Percentiles rank a stretch among this genome's conserved stretches.
Conservation (phyloP, 345 rosid species). For the Salix caprea region DNA sequence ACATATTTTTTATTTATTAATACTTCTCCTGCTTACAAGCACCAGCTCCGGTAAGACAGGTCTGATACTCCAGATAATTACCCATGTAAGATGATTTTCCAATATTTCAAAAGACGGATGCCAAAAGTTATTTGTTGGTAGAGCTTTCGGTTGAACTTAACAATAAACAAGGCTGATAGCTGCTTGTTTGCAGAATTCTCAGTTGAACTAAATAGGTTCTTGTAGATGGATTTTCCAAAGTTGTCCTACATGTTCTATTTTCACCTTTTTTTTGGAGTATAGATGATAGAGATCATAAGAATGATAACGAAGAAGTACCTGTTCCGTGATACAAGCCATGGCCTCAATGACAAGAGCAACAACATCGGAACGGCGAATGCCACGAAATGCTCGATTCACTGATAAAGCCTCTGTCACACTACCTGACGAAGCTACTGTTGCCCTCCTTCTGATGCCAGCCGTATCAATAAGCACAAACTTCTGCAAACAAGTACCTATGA, state of each 20-base stretch:
- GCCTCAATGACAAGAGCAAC: slow-evolving; percentile 97
- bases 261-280: too few species aligned
- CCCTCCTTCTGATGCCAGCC: slow-evolving; percentile 92
- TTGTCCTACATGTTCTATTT: not conserved
- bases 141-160: too few species aligned
- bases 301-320: slow-evolving; percentile 42
- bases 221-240: not conserved
- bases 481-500: slow-evolving; percentile 41
- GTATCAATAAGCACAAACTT: slow-evolving; percentile 90
- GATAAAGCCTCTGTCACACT: slow-evolving; percentile 89
- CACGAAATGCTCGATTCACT: slow-evolving; percentile 89
- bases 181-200: too few species aligned
- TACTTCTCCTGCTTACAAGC: too few species aligned
- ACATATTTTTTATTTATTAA: too few species aligned
- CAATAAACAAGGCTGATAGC: too few species aligned
- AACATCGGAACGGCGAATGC: slow-evolving; percentile 89
- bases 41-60: too few species aligned
- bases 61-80: too few species aligned
- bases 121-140: too few species aligned
- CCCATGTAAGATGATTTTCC: too few species aligned
- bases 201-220: not conserved
- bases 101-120: too few species aligned
- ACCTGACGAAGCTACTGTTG: slow-evolving; percentile 84
- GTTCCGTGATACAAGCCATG: slow-evolving; percentile 92
- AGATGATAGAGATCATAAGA: too few species aligned